Base-by-base conservation (phyloP, 2,329 filamentous ascomycete genomes). In the Emergomyces pasteurianus region DNA sequence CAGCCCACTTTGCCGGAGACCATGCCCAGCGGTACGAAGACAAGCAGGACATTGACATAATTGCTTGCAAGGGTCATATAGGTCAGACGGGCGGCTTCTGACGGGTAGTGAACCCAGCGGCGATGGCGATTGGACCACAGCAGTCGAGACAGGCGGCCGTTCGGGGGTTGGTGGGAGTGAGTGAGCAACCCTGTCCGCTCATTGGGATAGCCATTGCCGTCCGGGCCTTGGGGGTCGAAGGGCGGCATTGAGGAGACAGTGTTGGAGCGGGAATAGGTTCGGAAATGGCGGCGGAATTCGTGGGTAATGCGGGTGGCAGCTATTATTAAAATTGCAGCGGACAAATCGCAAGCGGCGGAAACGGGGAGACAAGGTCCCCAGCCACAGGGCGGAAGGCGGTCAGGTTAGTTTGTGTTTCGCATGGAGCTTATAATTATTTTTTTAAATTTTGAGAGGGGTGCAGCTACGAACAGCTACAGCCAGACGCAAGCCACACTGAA, bases 1-100 rank as follows among this genome's bases (percentile, higher is more conserved):
- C 82, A 83, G 26, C 74, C 70, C 61, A 85, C 59, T 87, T 79
- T 65, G 86, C 81, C 83, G 31, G 84, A 75, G 55, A 84, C 69
- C 66, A 87, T 86, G 60, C 84, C 84, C 43, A 84, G 70, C 3
- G 84, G 84, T n/a, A 86, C 83, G 66, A 86, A 86, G 64, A 86
- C 74, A 59, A 87, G 78, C 23, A 87, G 72, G 57, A 86, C 69
- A 67, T 87, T 86, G 64, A 80, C 85, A 73, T 78, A 78, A 66
- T 79, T 79, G 31, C 75, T 77, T 28, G 72, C 68, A n/a, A 80
- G 68, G 2, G 77, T 77, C 60, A 72, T 66, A 72, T 74, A 79
- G 9, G 75, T 76, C 61, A 77, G 67, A 65, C 74, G 73, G 50
- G 70, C 67, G 21, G 73, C 70, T 9, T 73, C 66, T 26, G 67